Percentiles rank a stretch among this genome's conserved stretches.
These are phyloP conservation scores for Beauveria brongniartii DNA, from an alignment of 2,329 filamentous ascomycete species.

Conservation along the genomic window DNA sequence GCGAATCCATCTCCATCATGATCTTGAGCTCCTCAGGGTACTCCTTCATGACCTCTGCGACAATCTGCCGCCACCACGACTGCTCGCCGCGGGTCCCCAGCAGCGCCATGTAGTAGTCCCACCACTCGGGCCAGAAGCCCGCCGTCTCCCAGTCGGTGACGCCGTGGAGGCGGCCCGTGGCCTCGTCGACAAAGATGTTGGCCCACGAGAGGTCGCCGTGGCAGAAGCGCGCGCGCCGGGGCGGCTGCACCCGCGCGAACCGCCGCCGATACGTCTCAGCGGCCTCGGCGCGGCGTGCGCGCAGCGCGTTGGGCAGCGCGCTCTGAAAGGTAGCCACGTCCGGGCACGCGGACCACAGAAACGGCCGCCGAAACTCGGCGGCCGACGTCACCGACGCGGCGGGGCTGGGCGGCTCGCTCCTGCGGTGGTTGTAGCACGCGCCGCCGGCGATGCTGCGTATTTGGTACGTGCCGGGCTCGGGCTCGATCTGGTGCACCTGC, in stretches of 20 bases:
- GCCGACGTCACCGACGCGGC: conserved; percentile 9
- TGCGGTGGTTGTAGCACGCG: neutral
- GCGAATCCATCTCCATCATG: neutral
- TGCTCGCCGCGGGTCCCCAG: conserved; percentile 12
- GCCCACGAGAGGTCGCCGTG: conserved; percentile 25
- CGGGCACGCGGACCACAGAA: conserved; percentile 11
- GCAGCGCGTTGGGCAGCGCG: conserved; percentile 13
- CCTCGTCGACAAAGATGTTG: conserved; percentile 25
- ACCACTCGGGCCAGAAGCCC: conserved; percentile 18
- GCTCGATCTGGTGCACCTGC: conserved; percentile 11
- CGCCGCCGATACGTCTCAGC: conserved; percentile 11
- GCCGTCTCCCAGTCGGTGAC: conserved; percentile 48
- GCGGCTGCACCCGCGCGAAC: neutral
- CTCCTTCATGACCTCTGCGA: conserved; percentile 10
- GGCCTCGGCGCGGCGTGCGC: conserved; percentile 11
- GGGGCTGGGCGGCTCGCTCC: conserved; percentile 12
- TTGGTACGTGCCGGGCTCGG: neutral
- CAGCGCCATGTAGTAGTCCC: conserved; percentile 16
- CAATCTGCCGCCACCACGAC: conserved; percentile 12
- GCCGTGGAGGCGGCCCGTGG: conserved; percentile 37
- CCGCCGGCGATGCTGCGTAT: neutral
- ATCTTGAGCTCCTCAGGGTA: neutral
- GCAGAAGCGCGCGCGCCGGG: conserved; percentile 17
- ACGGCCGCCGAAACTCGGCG: conserved; percentile 7
- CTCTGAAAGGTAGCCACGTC: conserved; percentile 13